Evolutionary conservation across 1,284 basidiomycete genomes (phyloP).

Genomic region (Sparassis latifolia): DNA sequence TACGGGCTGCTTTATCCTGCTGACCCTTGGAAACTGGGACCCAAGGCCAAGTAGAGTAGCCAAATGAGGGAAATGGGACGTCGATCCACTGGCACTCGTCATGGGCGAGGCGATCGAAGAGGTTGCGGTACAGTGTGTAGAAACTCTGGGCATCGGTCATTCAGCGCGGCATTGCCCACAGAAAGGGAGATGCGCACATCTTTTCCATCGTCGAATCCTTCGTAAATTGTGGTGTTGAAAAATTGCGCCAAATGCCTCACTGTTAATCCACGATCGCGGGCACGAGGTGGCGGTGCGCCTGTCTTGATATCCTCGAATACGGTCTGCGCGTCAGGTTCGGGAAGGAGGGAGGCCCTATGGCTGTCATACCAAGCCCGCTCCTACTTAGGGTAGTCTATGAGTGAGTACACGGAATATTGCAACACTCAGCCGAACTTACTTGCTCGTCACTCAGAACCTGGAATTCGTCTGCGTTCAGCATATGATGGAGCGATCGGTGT

Average conservation of each 20-base stretch:
- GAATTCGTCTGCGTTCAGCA: constrained; percentile 2
- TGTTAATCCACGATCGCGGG: constrained; percentile 75
- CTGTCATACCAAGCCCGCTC: constrained; percentile 98
- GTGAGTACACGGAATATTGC: constrained; percentile 5
- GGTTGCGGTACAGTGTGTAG: constrained; percentile 84
- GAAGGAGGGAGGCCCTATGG: constrained; percentile 82
- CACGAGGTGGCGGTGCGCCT: constrained; percentile 62
- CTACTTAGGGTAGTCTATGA: constrained; percentile 40
- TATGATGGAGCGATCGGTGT: too few species aligned
- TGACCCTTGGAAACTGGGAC: constrained; percentile 36
- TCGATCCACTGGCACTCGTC: constrained; percentile 70
- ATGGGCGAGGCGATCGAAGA: constrained; percentile 80
- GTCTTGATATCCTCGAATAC: constrained; percentile 81
- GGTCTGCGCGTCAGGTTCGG: constrained; percentile 77
- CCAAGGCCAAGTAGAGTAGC: constrained; percentile 75
- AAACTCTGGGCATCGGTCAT: constrained; percentile 57
- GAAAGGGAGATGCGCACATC: constrained; percentile 41
- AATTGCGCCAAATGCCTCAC: constrained; percentile 82
- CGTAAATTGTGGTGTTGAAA: constrained; percentile 75
- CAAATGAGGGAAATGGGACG: constrained; percentile 75
- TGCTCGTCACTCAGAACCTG: constrained; percentile 89
- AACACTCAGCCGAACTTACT: constrained; percentile 38
- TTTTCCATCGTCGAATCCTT: constrained; percentile 62
- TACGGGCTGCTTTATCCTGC: constrained; percentile 43
- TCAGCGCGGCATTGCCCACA: neutral